Evolutionary conservation across 2,329 filamentous ascomycete species (phyloP), one percentile per base, ranked within the genome.

Genomic region (Penicillium sp.): DNA sequence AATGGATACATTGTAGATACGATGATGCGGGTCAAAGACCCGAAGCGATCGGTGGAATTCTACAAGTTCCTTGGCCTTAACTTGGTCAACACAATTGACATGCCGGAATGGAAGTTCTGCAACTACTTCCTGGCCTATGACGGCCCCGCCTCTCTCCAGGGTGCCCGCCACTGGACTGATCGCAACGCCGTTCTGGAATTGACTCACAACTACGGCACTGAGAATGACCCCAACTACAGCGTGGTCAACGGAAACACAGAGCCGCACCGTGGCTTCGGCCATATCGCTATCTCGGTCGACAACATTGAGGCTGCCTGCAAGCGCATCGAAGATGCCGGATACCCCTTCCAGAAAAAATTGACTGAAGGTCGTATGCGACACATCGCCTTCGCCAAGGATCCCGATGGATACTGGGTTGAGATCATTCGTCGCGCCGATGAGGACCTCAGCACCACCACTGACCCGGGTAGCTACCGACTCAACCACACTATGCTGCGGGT

Each of bases 101-200:
- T 88, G 64, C 86, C 90, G 13, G 89, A 95, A 53, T 82, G 81
- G 69, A 95, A 94, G 66, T 97, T 97, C 70, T 88, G 93, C 63
- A 81, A 96, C 26, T 97, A 97, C 77, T 97, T 97, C 74, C 78
- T 98, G 53, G 89, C 84, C 52, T 97, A 94, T 72, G 85, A 95
- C 66, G 80, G 81, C 29, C 81, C 88, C 9, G 76, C 79, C 33
- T 85, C 91, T 13, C 73, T 81, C n/a, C 93, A 87, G 9, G 75
- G 79, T 50, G 85, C 84, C 62, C 83, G 83, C 56, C 80, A 84
- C 64, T 90, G 84, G 74, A 81, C 79, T 6, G 88, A 95, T 70
- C 85, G 93, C 48, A 85, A 95, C 70, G 93, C 88, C 41, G 79
- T 97, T 35, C 82, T 98, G 57, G 93, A 98, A 71, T 79, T 98